phyloP scores from a whole-genome alignment of 176 grass and related monocot species.

The Echinochloa phyllopogon region DNA sequence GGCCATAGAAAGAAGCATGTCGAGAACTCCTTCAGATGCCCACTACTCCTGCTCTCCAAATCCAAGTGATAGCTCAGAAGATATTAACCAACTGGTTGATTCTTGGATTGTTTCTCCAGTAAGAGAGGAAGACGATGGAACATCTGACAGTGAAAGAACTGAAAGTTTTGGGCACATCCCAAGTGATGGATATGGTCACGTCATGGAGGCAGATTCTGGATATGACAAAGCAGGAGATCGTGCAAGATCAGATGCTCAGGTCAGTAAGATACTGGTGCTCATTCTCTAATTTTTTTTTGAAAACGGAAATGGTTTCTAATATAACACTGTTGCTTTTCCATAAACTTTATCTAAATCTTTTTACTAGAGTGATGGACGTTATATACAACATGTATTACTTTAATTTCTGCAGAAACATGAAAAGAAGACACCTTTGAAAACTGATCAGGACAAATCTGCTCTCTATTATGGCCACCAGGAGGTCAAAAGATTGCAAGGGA shows the following conservation, averaged over 20 bases:
- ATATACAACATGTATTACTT: not conserved
- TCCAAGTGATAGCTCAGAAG: not conserved
- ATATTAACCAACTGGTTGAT: too few relatives aligned
- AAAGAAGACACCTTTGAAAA: constrained; percentile 19
- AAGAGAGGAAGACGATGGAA: not conserved
- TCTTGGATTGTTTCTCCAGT: not conserved
- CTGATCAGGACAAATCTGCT: not conserved
- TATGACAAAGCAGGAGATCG: not conserved
- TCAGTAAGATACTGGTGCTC: not conserved
- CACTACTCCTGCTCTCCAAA: not conserved
- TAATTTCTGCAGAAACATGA: not conserved
- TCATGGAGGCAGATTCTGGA: not conserved
- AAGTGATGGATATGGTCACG: not conserved
- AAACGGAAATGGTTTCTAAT: not conserved
- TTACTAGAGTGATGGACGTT: not conserved
- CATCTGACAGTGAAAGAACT: not conserved
- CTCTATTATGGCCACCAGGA: not conserved
- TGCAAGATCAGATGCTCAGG: not conserved
- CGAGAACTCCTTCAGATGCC: not conserved
- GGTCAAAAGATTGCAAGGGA: constrained; percentile 48
- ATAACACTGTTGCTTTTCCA: not conserved
- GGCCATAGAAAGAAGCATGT: not conserved
- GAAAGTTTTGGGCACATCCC: not conserved
- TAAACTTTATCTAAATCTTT: not conserved
- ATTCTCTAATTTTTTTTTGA: not conserved